phyloP scores from a whole-genome alignment of 495 filamentous ascomycete species.

The Staphylotrichum tortipilum region DNA sequence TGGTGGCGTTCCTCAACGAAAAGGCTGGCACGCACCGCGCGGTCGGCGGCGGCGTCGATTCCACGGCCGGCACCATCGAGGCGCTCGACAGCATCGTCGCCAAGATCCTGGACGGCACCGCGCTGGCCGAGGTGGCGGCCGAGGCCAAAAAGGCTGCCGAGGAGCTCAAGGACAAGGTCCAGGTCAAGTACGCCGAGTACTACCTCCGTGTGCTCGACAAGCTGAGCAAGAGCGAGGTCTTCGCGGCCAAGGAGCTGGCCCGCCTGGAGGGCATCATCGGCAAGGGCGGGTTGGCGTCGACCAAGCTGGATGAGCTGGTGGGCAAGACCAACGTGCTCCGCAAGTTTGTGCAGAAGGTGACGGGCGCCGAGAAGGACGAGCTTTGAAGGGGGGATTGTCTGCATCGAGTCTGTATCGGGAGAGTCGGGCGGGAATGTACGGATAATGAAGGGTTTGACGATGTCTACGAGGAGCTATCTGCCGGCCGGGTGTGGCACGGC shows the following conservation, averaged over 20 bases:
- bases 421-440: background rate
- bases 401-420: background rate
- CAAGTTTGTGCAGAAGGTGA: slow-evolving; percentile 52
- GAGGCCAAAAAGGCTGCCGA: slow-evolving; percentile 64
- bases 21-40: slow-evolving; percentile 83
- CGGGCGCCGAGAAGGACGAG: slow-evolving; percentile 53
- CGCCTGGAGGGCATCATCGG: slow-evolving; percentile 69
- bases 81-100: slow-evolving; percentile 63
- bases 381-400: slow-evolving; percentile 39
- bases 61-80: slow-evolving; percentile 72
- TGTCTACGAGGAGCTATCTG: too few relatives aligned
- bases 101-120: slow-evolving; percentile 51
- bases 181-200: slow-evolving; percentile 77
- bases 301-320: slow-evolving; percentile 84
- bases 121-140: slow-evolving; percentile 47
- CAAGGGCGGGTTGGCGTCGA: slow-evolving; percentile 76
- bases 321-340: slow-evolving; percentile 81
- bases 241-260: slow-evolving; percentile 76
- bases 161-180: slow-evolving; percentile 50
- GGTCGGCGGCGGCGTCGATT: slow-evolving; percentile 72
- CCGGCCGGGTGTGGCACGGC: too few relatives aligned
- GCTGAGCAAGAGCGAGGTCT: slow-evolving; percentile 63
- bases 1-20: slow-evolving; percentile 77
- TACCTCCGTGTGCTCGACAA: slow-evolving; percentile 87
- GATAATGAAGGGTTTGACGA: too few relatives aligned